phyloP scores from a whole-genome alignment of 2,329 filamentous ascomycete genomes.

The Apiospora malaysiana region DNA sequence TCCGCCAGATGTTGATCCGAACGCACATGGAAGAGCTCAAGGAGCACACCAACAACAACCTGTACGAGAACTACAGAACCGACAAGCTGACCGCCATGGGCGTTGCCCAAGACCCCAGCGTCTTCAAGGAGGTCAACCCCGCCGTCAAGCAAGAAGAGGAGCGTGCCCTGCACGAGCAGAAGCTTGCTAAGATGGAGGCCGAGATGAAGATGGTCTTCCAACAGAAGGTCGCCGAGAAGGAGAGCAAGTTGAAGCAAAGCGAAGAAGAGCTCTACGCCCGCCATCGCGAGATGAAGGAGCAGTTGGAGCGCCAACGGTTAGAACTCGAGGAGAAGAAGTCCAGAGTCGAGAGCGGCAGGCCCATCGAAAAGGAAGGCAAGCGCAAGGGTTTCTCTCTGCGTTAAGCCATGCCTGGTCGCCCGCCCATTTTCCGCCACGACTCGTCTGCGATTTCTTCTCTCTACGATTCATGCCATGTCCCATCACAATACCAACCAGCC shows the following conservation, averaged over 20 bases:
- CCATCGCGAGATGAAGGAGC: conserved; percentile 99
- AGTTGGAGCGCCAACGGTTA: conserved; percentile 90
- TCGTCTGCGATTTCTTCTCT: conserved; percentile 29
- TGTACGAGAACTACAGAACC: conserved; percentile 99
- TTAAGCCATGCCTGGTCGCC: conserved; percentile 56
- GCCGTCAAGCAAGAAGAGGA: conserved; percentile 99
- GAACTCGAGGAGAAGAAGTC: conserved; percentile 99
- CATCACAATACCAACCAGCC: conserved; percentile 64
- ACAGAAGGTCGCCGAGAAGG: conserved; percentile 99
- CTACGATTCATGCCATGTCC: conserved; percentile 63
- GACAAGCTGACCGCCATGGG: conserved; percentile 99
- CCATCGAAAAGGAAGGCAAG: conserved; percentile 97
- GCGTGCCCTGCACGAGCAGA: conserved; percentile 96
- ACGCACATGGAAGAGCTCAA: conserved; percentile 99
- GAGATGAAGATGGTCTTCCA: conserved; percentile 99
- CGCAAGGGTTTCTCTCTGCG: conserved; percentile 99
- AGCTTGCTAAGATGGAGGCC: conserved; percentile 99
- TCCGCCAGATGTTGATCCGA: conserved; percentile 99
- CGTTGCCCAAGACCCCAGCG: conserved; percentile 96
- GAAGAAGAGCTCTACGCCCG: conserved; percentile 98
- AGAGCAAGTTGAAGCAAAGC: conserved; percentile 99
- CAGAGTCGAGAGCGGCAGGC: conserved; percentile 91
- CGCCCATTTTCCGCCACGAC: conserved; percentile 26
- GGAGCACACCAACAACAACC: conserved; percentile 98
- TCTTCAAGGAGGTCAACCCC: conserved; percentile 99